Conservation (phyloP, 1,139 yeast genomes). For the Candida mesenterica region DNA sequence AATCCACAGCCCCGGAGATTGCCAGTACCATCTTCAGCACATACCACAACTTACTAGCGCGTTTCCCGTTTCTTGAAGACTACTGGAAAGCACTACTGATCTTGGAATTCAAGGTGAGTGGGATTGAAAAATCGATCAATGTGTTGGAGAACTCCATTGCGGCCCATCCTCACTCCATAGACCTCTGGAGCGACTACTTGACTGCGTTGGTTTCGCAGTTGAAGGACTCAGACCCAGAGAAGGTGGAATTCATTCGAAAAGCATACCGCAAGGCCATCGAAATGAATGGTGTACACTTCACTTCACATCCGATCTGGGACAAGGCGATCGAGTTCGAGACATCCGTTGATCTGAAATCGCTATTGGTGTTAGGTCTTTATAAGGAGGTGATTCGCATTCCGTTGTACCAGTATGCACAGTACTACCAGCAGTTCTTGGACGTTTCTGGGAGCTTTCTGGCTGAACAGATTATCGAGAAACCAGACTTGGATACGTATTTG, state of each 20-base stretch:
- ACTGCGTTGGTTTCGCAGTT: slow-evolving; percentile 45
- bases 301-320: slow-evolving; percentile 69
- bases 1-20: slow-evolving; percentile 3
- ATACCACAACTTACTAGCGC: slow-evolving; percentile 36
- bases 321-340: slow-evolving; percentile 51
- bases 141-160: slow-evolving; percentile 47
- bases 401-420: slow-evolving; percentile 67
- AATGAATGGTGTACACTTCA: slow-evolving; percentile 54
- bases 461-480: neutral
- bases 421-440: slow-evolving; percentile 50
- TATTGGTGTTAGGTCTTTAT: slow-evolving; percentile 33
- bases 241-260: slow-evolving; percentile 2
- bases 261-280: slow-evolving; percentile 37
- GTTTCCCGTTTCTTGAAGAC: slow-evolving; percentile 56
- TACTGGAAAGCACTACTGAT: slow-evolving; percentile 63
- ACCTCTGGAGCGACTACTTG: slow-evolving; percentile 67
- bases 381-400: slow-evolving; percentile 51
- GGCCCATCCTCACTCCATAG: slow-evolving; percentile 54
- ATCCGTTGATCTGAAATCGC: slow-evolving; percentile 16
- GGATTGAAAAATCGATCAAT: slow-evolving; percentile 47
- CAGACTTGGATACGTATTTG: neutral
- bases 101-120: slow-evolving; percentile 53
- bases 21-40: slow-evolving; percentile 5
- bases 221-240: slow-evolving; percentile 14
- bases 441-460: slow-evolving; percentile 18